A percentile compares a stretch with the other conserved stretches of the same genome.
phyloP scores from a whole-genome alignment of 2,329 filamentous ascomycete genomes.

The Dactylellina haptotyla region DNA sequence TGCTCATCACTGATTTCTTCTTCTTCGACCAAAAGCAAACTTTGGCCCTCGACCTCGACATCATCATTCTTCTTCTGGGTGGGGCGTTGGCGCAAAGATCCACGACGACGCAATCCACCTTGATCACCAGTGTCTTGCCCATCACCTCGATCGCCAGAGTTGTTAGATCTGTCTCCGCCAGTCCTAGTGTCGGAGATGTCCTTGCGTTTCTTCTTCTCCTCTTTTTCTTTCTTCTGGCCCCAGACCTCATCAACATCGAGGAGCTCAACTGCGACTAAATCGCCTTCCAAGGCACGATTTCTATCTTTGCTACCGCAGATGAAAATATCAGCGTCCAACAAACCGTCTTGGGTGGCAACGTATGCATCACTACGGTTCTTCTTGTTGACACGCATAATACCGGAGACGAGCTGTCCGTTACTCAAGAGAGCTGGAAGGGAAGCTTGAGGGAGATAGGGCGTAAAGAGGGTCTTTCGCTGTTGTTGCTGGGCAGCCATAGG shows the following conservation, averaged over 20 bases:
- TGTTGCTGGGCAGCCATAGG: constrained; percentile 71
- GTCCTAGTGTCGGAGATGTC: constrained; percentile 92
- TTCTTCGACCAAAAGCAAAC: constrained; percentile 93
- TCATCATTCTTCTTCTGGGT: constrained; percentile 99
- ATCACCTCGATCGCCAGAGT: constrained; percentile 73
- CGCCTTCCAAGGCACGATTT: constrained; percentile 94
- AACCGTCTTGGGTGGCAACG: constrained; percentile 86
- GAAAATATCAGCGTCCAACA: constrained; percentile 96
- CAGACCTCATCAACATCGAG: constrained; percentile 98
- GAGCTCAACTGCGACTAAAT: constrained; percentile 93
- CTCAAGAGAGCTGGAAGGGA: constrained; percentile 88
- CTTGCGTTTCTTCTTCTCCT: constrained; percentile 99
- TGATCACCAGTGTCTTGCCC: constrained; percentile 43
- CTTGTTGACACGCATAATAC: constrained; percentile 98
- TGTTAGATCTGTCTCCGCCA: constrained; percentile 74
- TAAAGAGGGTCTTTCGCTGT: constrained; percentile 98
- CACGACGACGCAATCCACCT: constrained; percentile 82
- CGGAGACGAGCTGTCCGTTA: constrained; percentile 93
- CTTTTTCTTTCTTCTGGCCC: constrained; percentile 98
- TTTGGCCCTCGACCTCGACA: constrained; percentile 97
- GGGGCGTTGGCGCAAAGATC: constrained; percentile 93
- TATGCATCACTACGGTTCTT: constrained; percentile 99
- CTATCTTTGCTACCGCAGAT: constrained; percentile 99
- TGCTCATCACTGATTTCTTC: constrained; percentile 99
- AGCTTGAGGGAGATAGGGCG: constrained; percentile 94